Evolutionary conservation across 2,329 filamentous ascomycete genomes (phyloP).

Genomic region (Aspergillus udagawae): DNA sequence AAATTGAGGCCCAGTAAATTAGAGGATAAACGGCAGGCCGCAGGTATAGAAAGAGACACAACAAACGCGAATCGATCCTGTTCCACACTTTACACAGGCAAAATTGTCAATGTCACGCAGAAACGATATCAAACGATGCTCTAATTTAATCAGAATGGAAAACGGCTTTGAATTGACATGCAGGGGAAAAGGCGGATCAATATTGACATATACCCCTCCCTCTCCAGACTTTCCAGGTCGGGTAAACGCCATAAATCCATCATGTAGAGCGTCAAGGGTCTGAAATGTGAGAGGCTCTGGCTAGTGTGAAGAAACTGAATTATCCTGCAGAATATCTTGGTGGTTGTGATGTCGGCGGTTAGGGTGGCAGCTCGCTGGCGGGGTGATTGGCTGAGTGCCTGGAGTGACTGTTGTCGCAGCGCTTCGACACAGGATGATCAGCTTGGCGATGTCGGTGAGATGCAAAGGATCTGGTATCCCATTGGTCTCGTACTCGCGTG

Average conservation of each 20-base stretch:
- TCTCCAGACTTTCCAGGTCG: slow-evolving; percentile 5
- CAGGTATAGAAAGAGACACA: not conserved
- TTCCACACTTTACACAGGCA: not conserved
- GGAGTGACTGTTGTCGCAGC: slow-evolving; percentile 12
- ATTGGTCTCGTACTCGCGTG: not conserved
- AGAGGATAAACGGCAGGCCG: too few relatives aligned
- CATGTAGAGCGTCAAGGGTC: slow-evolving; percentile 16
- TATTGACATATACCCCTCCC: slow-evolving; percentile 7
- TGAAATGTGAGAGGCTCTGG: slow-evolving; percentile 18
- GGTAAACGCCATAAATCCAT: slow-evolving; percentile 3
- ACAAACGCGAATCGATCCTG: not conserved
- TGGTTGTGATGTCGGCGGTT: slow-evolving; percentile 25
- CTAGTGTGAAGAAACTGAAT: slow-evolving; percentile 18
- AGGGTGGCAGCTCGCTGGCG: slow-evolving; percentile 14
- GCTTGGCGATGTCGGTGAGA: not conserved
- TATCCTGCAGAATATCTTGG: slow-evolving; percentile 10
- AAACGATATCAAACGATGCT: not conserved
- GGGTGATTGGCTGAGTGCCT: slow-evolving; percentile 18
- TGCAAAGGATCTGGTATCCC: not conserved
- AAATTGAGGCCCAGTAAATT: not conserved
- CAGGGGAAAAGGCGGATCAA: not conserved
- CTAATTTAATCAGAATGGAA: not conserved
- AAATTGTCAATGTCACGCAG: not conserved
- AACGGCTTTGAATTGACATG: not conserved
- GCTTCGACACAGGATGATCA: slow-evolving; percentile 8